Base-by-base conservation (phyloP, 352 stramenopile genomes). In the Blastocystis sp. region DNA sequence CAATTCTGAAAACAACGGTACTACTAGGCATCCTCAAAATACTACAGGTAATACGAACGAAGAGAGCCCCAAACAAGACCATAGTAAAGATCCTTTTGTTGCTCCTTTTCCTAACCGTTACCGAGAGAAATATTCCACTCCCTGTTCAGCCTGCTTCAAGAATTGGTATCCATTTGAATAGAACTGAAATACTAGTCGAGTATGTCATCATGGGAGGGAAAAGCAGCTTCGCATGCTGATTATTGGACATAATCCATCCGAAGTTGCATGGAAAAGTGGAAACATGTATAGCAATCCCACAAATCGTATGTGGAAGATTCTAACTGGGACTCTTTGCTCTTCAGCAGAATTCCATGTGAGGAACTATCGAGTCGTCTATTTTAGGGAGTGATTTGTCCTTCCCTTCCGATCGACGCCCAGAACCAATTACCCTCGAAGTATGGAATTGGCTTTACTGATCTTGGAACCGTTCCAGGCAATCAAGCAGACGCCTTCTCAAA, bases 251-350 rank as follows among this genome's bases (percentile, higher is more conserved):
- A 96, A 96, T 70, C 94, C 94, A 8, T 96, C 93, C 0, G 93
- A 95, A 47, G 93, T 96, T 91, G 94, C 94, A n/a, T 96, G 94
- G 94, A 90, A 92, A 55, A 94, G 92, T 92, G 87, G 82, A 87
- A 91, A 80, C 66, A 70, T 91, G 61, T 90, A 90, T 69, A 95
- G 93, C 87, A 96, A 96, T 70, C 94, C 94, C 9, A 95, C 90
- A 26, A 96, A 96, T 88, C 93, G 93, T 41, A 95, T 96, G 92
- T 96, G 94, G 94, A 94, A 92, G 64, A 84, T 96, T 62, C 89
- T 96, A 18, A 94, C 92, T 34, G 94, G 94, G 11, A 88, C 39
- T 34, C 29, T 88, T 34, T 54, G 34, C 13, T 8, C 39, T 18
- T 59, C 41, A 34, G 7, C 41, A 13, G 43, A 62, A 59, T 88